A percentile compares a stretch with the other conserved stretches of the same genome.
Conservation (phyloP, 2,329 filamentous ascomycete species). For the Pseudogymnoascus sp. region DNA sequence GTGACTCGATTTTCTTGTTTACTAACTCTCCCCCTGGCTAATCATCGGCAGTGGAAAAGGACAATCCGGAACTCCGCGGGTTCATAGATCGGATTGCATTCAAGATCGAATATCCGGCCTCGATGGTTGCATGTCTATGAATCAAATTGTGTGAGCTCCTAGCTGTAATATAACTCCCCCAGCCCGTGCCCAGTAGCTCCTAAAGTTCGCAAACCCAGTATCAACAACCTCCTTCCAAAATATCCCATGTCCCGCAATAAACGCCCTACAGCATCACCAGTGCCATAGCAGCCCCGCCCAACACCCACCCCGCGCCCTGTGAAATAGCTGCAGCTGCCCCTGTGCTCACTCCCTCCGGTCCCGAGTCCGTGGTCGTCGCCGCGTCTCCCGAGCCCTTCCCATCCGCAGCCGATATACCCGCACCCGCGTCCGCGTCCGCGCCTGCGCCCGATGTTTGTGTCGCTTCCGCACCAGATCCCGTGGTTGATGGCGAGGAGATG, state of each 20-base stretch:
- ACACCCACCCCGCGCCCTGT: conserved; percentile 11
- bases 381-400: background rate
- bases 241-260: background rate
- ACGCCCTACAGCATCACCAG: conserved; percentile 11
- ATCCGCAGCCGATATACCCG: conserved; percentile 1
- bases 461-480: background rate
- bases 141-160: background rate
- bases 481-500: background rate
- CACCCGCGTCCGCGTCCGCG: background rate
- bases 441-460: background rate
- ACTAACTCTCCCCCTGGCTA: background rate
- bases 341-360: conserved; percentile 1
- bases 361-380: conserved; percentile 1
- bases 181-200: background rate
- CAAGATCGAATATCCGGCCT: background rate
- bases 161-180: background rate
- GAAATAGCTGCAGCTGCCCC: conserved; percentile 12
- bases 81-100: background rate
- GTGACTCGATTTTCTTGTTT: background rate
- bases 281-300: conserved; percentile 17
- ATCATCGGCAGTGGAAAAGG: background rate
- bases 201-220: background rate
- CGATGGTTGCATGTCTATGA: background rate
- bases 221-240: background rate
- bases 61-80: background rate